Evolutionary conservation across 345 rosid genomes (phyloP), one percentile per base, ranked within the genome.

Genomic region (Hibiscus trionum): DNA sequence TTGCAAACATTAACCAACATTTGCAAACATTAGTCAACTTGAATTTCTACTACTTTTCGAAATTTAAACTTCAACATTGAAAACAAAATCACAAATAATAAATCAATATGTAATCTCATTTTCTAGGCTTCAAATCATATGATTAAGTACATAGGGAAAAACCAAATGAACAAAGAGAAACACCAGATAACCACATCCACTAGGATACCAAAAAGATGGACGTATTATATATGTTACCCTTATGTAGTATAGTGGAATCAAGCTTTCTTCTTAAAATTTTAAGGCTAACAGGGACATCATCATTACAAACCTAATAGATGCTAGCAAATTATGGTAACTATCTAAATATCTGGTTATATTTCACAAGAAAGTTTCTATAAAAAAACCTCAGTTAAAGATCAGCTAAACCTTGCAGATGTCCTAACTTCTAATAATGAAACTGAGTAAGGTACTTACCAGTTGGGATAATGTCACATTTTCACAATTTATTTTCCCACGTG

Each of bases 381-480:
- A n/a, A n/a, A n/a, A n/a, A n/a, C n/a, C n/a, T n/a, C n/a, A n/a
- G n/a, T n/a, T n/a, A n/a, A n/a, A n/a, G n/a, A n/a, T n/a, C n/a
- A n/a, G n/a, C n/a, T n/a, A n/a, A n/a, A n/a, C n/a, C n/a, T n/a
- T n/a, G n/a, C n/a, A n/a, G n/a, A n/a, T n/a, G n/a, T n/a, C n/a
- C n/a, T n/a, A n/a, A n/a, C n/a, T n/a, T n/a, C n/a, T n/a, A n/a
- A n/a, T n/a, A n/a, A n/a, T n/a, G n/a, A n/a, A n/a, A n/a, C n/a
- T n/a, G n/a, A n/a, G n/a, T n/a, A n/a, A n/a, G n/a, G n/a, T n/a
- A n/a, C n/a, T n/a, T n/a, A n/a, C n/a, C n/a, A n/a, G n/a, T n/a
- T n/a, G n/a, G n/a, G n/a, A n/a, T 71, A 86, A 80, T 21, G 88
- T 82, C 60, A 88, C 88, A 71, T 82, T 89, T 73, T 84, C 88